Evolutionary conservation across 1,284 basidiomycete genomes (phyloP).

Genomic region (Phaffia rhodozyma): DNA sequence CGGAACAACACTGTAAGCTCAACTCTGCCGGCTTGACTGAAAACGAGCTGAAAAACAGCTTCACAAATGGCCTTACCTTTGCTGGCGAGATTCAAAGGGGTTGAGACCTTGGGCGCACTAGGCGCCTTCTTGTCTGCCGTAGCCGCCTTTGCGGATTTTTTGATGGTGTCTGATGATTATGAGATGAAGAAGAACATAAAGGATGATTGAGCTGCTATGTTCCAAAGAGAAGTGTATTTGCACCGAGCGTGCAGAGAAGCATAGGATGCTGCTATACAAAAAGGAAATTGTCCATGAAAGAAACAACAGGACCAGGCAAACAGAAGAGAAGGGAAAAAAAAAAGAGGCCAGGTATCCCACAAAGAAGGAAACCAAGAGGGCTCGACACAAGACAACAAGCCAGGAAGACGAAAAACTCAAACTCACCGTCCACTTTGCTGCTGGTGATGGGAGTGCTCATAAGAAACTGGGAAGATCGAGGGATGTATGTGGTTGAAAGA

Average conservation of each 20-base stretch:
- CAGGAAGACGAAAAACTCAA: neutral
- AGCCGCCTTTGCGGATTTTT: conserved; percentile 6
- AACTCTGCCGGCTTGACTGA: neutral
- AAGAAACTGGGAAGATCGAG: conserved; percentile 3
- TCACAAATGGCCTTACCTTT: conserved; percentile 50
- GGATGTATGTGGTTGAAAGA: neutral
- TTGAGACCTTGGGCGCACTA: conserved; percentile 33
- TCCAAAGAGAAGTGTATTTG: no score
- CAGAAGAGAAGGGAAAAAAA: conserved; percentile 5
- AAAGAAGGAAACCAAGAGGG: conserved; percentile 6
- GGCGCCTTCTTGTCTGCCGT: conserved; percentile 1
- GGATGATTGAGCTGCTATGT: neutral
- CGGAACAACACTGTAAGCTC: neutral
- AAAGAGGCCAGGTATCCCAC: conserved; percentile 8
- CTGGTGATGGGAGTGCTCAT: conserved; percentile 29
- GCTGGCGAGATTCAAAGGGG: conserved; percentile 53
- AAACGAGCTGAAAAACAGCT: neutral
- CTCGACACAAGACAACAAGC: conserved; percentile 18
- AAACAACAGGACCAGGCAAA: no score
- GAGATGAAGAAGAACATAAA: neutral
- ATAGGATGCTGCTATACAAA: neutral
- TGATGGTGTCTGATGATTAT: conserved; percentile 5
- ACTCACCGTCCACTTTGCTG: conserved; percentile 20
- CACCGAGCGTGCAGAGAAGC: neutral
- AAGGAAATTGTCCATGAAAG: conserved; percentile 1